These are phyloP conservation scores for Scalesia atractyloides DNA, from an alignment of 129 eudicot genomes.

Conservation along the genomic window DNA sequence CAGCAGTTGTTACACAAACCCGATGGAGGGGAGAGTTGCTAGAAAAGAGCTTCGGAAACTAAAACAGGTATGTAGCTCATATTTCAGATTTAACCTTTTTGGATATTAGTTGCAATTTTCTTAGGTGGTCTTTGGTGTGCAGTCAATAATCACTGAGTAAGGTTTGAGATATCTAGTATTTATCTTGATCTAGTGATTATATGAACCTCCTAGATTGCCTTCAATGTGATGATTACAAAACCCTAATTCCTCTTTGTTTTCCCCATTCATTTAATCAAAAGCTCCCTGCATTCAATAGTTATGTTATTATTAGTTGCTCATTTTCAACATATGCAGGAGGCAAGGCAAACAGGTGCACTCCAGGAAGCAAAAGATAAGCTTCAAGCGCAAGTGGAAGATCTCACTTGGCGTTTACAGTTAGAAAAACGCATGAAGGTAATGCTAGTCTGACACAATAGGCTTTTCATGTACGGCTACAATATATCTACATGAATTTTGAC, in stretches of 20 bases:
- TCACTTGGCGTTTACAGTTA: conserved; percentile 84
- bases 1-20: conserved; percentile 74
- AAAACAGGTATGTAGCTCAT: conserved; percentile 59
- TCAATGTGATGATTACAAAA: conserved; percentile 13
- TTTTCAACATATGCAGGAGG: conserved; percentile 51
- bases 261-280: conserved; percentile 13
- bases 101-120: conserved; percentile 12
- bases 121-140: not conserved
- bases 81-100: conserved; percentile 6
- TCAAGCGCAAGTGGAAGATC: conserved; percentile 86
- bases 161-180: not conserved
- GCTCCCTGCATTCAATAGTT: conserved; percentile 13
- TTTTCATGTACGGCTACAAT: conserved; percentile 18
- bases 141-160: not conserved
- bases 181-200: conserved; percentile 17
- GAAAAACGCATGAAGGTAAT: conserved; percentile 93
- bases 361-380: conserved; percentile 97
- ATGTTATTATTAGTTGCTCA: conserved; percentile 18
- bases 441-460: conserved; percentile 17
- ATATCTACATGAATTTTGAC: conserved; percentile 6
- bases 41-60: conserved; percentile 79
- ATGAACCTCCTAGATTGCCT: conserved; percentile 17
- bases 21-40: conserved; percentile 90
- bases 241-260: not conserved
- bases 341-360: conserved; percentile 88